A percentile compares a stretch with the other conserved stretches of the same genome.
Conservation (phyloP, 805 yeast genomes). For the Zygosaccharomyces bailii region DNA sequence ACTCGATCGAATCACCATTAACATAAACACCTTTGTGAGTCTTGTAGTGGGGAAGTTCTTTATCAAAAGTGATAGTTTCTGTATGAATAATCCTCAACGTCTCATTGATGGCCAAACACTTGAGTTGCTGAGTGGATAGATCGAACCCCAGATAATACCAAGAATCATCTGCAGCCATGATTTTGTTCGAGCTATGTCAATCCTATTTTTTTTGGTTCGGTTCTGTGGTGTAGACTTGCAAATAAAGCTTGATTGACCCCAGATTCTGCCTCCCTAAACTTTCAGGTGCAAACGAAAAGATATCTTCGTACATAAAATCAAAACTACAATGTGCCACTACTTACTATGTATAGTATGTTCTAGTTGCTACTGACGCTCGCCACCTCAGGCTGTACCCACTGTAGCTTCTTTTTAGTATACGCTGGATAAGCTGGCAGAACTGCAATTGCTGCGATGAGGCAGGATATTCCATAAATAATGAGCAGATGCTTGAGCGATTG, state of each 20-base stretch:
- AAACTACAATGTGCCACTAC: background rate
- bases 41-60: slow-evolving; percentile 55
- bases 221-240: background rate
- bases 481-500: slow-evolving; percentile 44
- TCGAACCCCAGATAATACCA: slow-evolving; percentile 66
- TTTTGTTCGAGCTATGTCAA: background rate
- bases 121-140: slow-evolving; percentile 85
- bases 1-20: slow-evolving; percentile 54
- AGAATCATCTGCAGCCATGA: slow-evolving; percentile 9
- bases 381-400: slow-evolving; percentile 42
- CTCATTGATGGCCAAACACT: slow-evolving; percentile 62
- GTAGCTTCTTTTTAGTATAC: slow-evolving; percentile 48
- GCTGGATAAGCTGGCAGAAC: slow-evolving; percentile 58
- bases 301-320: no score
- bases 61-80: slow-evolving; percentile 69
- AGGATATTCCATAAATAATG: slow-evolving; percentile 39
- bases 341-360: background rate
- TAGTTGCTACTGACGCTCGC: slow-evolving; percentile 2
- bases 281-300: background rate
- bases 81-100: slow-evolving; percentile 51
- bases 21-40: slow-evolving; percentile 71
- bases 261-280: background rate
- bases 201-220: background rate
- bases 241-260: background rate
- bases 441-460: slow-evolving; percentile 36